Conservation (phyloP, 2,329 filamentous ascomycete genomes). For the Hypoxylon sp. region DNA sequence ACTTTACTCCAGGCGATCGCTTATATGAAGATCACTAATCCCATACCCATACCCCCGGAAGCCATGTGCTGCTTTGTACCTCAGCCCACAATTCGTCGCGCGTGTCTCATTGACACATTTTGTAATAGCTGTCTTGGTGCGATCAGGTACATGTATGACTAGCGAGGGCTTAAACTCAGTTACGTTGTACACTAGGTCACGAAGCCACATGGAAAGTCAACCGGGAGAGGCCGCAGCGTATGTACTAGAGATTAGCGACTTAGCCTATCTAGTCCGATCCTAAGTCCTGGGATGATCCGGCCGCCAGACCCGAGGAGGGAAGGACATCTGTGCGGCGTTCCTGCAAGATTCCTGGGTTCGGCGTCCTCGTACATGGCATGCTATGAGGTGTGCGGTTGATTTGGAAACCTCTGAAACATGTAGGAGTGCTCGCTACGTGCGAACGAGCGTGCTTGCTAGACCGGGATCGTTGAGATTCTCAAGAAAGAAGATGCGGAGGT, state of each 20-base stretch:
- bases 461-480: no score
- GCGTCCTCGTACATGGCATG: neutral
- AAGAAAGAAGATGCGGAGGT: no score
- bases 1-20: constrained; percentile 2
- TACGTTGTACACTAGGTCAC: neutral
- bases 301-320: constrained; percentile 11
- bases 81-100: no score
- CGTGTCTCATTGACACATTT: no score
- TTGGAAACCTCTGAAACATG: no score
- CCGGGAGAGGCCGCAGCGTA: neutral
- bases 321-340: neutral
- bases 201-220: no score
- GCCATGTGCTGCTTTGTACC: neutral
- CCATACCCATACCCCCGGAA: neutral
- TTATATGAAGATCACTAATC: constrained; percentile 4
- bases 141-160: no score
- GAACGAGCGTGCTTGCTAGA: no score
- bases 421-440: no score
- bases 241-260: constrained; percentile 9
- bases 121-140: no score
- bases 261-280: neutral
- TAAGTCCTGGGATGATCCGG: constrained; percentile 14
- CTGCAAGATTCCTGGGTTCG: neutral
- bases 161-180: no score
- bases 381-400: no score